Evolutionary conservation across 129 eudicot species (phyloP), one percentile per base, ranked within the genome.

Genomic region (Centrapalus pauciflorus): DNA sequence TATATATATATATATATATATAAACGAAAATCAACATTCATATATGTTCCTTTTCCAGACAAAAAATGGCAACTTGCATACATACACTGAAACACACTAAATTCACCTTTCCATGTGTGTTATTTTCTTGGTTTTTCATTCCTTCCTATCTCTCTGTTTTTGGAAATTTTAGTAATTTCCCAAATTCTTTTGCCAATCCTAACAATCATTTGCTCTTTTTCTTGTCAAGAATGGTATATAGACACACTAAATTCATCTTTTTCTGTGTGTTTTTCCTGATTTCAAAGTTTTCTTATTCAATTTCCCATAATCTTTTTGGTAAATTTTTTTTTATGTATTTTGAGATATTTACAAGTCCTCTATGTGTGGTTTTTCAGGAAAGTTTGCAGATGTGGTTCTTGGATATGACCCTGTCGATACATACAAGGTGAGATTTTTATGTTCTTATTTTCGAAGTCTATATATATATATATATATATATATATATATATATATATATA

Each of bases 341-440:
- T 40, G 41, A 24, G 10, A 20, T 29, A 19, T 40, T 45, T 26
- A 38, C 4, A 1, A 19, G 26, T 41, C 1, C 0, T 23, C 12
- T 19, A 28, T 48, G 14, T 16, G 24, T 13, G 14, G 30, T 20
- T 20, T 67, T 61, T 9, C 82, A 89, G 96, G 96, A 20, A 79
- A 83, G 52, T 30, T 79, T 69, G 73, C 46, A 23, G 96, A 89
- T 81, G 75, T 89, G 67, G 90, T 81, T 76, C 93, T 89, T 69
- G 96, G 96, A 34, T 85, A 83, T 69, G 95, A 86, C 10, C 72
- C 88, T 9, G 33, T 78, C 46, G n/a, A 85, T 35, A 84, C 76
- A 13, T 89, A 85, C 79, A 76, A 45, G 90, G 95, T 89, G 61
- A 65, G 66, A 23, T 4, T 54, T 66, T 56, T 30, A 1, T 34